Conservation (phyloP, 495 filamentous ascomycete species). For the Aspergillus sclerotiicarbonarius region DNA sequence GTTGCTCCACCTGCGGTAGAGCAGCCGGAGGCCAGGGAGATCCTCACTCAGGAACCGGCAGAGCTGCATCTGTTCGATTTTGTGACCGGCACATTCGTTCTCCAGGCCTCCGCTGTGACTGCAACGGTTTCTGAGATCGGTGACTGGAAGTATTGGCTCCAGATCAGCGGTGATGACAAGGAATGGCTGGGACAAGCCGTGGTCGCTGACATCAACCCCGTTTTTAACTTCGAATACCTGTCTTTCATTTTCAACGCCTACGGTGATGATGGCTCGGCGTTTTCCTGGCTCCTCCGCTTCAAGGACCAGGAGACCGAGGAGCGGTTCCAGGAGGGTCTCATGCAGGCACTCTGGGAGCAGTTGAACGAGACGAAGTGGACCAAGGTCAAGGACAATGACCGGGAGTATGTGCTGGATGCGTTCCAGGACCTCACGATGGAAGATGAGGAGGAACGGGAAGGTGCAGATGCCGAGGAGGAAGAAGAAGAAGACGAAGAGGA, state of each 20-base stretch:
- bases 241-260: slow-evolving; percentile 99
- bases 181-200: slow-evolving; percentile 90
- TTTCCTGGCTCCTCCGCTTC: slow-evolving; percentile 94
- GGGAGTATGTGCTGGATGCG: slow-evolving; percentile 91
- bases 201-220: slow-evolving; percentile 88
- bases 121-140: slow-evolving; percentile 85
- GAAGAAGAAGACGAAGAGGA: slow-evolving; percentile 64
- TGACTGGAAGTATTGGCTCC: slow-evolving; percentile 93
- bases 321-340: slow-evolving; percentile 87
- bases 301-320: slow-evolving; percentile 76
- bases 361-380: slow-evolving; percentile 92
- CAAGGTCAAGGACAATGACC: slow-evolving; percentile 87
- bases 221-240: slow-evolving; percentile 97
- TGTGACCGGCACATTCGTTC: slow-evolving; percentile 72
- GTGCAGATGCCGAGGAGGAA: slow-evolving; percentile 58
- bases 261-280: slow-evolving; percentile 79
- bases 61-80: slow-evolving; percentile 96
- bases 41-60: slow-evolving; percentile 71
- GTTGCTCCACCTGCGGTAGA: slow-evolving; percentile 54
- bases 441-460: slow-evolving; percentile 58
- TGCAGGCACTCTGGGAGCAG: slow-evolving; percentile 96
- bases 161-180: slow-evolving; percentile 72
- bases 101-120: slow-evolving; percentile 70
- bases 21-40: slow-evolving; percentile 67
- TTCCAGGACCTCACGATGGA: slow-evolving; percentile 96